phyloP scores from a whole-genome alignment of 1,284 basidiomycete species.

The Entoloma clypeatum region DNA sequence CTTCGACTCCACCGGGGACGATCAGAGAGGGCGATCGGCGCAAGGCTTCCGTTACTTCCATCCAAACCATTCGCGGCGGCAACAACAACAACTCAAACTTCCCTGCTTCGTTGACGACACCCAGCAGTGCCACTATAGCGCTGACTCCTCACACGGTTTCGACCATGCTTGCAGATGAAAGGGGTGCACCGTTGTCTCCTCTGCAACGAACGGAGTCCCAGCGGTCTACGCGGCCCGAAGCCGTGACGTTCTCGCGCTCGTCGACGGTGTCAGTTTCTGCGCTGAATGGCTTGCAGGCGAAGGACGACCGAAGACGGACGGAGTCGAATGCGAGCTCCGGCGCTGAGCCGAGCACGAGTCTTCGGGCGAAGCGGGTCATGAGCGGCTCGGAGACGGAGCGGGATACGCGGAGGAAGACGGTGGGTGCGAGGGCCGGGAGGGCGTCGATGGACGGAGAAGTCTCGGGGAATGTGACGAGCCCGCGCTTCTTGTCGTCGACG shows the following conservation, averaged over 20 bases:
- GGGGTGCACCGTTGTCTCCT: conserved; percentile 36
- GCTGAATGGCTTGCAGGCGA: conserved; percentile 47
- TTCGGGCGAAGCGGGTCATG: conserved; percentile 26
- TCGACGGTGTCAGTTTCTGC: conserved; percentile 49
- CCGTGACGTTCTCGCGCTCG: conserved; percentile 61
- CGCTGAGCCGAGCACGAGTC: conserved; percentile 22
- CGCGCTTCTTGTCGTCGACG: conserved; percentile 21
- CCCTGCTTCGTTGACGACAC: conserved; percentile 41
- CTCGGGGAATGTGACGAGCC: conserved; percentile 21
- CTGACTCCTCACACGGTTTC: conserved; percentile 63
- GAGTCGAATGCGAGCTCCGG: conserved; percentile 28
- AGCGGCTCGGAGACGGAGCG: conserved; percentile 57
- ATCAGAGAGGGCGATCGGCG: conserved; percentile 35
- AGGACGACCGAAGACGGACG: conserved; percentile 38
- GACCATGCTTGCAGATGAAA: conserved; percentile 31
- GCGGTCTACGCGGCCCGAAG: conserved; percentile 36
- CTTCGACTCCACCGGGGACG: conserved; percentile 18
- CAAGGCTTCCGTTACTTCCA: conserved; percentile 47
- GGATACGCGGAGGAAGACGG: conserved; percentile 38
- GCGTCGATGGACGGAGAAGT: conserved; percentile 42
- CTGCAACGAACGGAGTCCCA: conserved; percentile 43
- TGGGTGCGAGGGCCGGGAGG: conserved; percentile 26
- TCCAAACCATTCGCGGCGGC: conserved; percentile 48
- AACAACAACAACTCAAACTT: conserved; percentile 32
- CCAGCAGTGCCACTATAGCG: conserved; percentile 60